Base-by-base conservation (phyloP, 2,329 filamentous ascomycete genomes). In the Sclerotinia trifoliorum region DNA sequence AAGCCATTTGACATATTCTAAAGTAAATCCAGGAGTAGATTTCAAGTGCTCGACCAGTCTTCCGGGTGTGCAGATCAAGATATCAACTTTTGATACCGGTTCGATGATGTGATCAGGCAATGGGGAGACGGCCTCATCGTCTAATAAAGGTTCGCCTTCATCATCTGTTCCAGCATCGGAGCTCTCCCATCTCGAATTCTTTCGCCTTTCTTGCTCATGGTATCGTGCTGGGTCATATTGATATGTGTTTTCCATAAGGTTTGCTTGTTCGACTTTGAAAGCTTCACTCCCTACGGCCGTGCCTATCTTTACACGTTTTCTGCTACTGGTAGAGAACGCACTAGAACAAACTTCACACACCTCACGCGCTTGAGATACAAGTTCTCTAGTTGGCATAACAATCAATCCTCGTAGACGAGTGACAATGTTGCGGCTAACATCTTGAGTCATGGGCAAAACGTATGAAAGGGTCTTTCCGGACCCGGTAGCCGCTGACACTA, bases 401-500 rank as follows among this genome's bases (percentile, higher is more conserved):
- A 99, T 87, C 0, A 99, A 79, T 0, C 90, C 94, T 51, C 91
- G 86, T 11, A 99, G 80, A 67, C 86, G 86, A 0, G 90, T 91
- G 15, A 88, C 83, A 29, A 81, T 80, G 19, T 85, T 84, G 44
- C 85, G 82, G 72, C 90, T 89, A 61, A 99, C 81, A 63, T 90
- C 88, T 57, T 93, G 87, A 5, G 96, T 85, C 69, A 99, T 88
- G 0, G 95, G 95, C 3, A 99, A 81, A 0, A 94, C 87, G 75
- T 99, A 99, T 0, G 94, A 91, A 21, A 99, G 79, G 0, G 95
- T 99, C 78, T 99, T 99, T 68, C 95, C 95, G 0, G 95, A 98
- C 11, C 95, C 95, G 0, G 95, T 99, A 1, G 94, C 91, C 0
- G 96, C 95, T 10, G 93, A 95, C 3, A 99, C 89, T 56, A 96